phyloP scores from a whole-genome alignment of 768 basidiomycete genomes.

The Pluteus cervinus region DNA sequence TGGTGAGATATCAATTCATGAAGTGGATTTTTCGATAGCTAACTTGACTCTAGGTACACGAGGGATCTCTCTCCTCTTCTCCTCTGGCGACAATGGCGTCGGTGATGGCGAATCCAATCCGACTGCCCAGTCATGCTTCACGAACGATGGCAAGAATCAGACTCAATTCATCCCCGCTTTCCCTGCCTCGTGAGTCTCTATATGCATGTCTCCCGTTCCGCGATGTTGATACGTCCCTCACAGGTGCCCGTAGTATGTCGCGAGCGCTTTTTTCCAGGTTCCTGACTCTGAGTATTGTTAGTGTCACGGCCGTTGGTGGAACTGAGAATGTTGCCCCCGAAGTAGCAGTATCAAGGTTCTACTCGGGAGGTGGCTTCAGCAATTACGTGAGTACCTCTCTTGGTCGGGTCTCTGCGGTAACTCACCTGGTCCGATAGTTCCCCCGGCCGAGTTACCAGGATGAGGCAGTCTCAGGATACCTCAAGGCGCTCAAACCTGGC shows the following conservation, averaged over 20 bases:
- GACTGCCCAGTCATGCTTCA: conserved; percentile 42
- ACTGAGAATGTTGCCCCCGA: conserved; percentile 48
- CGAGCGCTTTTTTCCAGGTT: not conserved
- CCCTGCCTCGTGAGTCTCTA: conserved; percentile 40
- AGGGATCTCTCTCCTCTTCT: conserved; percentile 56
- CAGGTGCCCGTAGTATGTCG: conserved; percentile 43
- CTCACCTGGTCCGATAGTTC: conserved; percentile 12
- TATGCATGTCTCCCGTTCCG: conserved; percentile 23
- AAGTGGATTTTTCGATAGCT: not conserved
- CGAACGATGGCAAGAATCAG: conserved; percentile 51
- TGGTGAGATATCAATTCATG: conserved; percentile 24
- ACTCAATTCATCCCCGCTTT: conserved; percentile 50
- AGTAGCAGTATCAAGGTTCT: conserved; percentile 38
- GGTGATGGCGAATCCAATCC: conserved; percentile 52
- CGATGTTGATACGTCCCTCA: not conserved
- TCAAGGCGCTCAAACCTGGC: conserved; percentile 29
- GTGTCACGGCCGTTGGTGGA: conserved; percentile 67
- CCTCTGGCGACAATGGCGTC: conserved; percentile 62
- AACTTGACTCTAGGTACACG: conserved; percentile 38
- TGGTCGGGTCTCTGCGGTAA: not conserved
- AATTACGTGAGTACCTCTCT: conserved; percentile 39
- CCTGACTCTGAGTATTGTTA: conserved; percentile 14
- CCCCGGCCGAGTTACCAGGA: conserved; percentile 34
- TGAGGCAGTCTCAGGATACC: conserved; percentile 28
- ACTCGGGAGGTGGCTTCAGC: conserved; percentile 74